Evolutionary conservation across 2,329 filamentous ascomycete species (phyloP).

Genomic region (Aspergillus fumigatus): DNA sequence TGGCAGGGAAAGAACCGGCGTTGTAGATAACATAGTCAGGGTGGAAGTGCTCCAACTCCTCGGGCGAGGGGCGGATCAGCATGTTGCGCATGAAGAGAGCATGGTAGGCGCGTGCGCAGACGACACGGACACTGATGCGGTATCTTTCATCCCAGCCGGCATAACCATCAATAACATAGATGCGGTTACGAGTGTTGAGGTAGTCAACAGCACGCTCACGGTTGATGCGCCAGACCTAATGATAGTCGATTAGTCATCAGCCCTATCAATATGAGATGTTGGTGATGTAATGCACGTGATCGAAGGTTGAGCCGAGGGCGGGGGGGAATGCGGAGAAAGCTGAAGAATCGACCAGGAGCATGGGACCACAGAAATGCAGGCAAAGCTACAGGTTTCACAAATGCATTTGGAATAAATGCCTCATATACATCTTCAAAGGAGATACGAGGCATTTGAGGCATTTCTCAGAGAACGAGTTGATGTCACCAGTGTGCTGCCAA

Average conservation of each 20-base stretch:
- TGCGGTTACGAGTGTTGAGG: slow-evolving; percentile 96
- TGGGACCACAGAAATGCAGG: no score
- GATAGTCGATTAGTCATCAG: slow-evolving; percentile 16
- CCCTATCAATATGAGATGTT: slow-evolving; percentile 3
- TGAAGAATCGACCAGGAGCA: neutral
- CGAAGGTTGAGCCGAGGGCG: slow-evolving; percentile 5
- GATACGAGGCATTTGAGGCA: slow-evolving; percentile 10
- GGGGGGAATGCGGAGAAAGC: slow-evolving; percentile 3
- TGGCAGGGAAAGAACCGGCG: slow-evolving; percentile 95
- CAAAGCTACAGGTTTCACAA: slow-evolving; percentile 12
- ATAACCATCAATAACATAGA: slow-evolving; percentile 96
- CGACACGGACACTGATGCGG: slow-evolving; percentile 92
- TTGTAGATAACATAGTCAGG: slow-evolving; percentile 99
- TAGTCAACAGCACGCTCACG: slow-evolving; percentile 98
- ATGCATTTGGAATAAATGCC: slow-evolving; percentile 11
- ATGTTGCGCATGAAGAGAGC: slow-evolving; percentile 99
- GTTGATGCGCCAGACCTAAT: slow-evolving; percentile 98
- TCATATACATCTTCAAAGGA: slow-evolving; percentile 11
- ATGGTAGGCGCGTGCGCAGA: slow-evolving; percentile 98
- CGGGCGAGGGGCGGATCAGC: slow-evolving; percentile 87
- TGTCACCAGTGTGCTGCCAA: neutral
- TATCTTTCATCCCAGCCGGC: slow-evolving; percentile 99
- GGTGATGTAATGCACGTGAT: slow-evolving; percentile 26
- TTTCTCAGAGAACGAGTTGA: neutral
- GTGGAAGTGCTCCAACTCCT: slow-evolving; percentile 96